A percentile compares a stretch with the other conserved stretches of the same genome.
These are phyloP conservation scores for Waltiozyma solani DNA, from an alignment of 1,139 yeast genomes.

Conservation along the genomic window DNA sequence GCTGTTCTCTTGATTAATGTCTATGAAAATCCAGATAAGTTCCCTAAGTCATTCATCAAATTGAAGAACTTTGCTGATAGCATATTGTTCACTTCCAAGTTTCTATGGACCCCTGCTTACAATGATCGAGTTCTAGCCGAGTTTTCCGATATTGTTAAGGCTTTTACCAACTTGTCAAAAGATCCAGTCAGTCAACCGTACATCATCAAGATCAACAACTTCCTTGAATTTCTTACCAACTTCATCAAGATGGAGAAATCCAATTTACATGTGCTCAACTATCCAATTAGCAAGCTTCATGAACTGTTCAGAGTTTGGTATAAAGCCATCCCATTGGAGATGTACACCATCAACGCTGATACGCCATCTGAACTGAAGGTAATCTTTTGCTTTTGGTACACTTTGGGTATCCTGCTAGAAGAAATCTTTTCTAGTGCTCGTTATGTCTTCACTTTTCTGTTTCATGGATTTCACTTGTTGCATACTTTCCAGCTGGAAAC, in stretches of 20 bases:
- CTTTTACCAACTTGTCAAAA: constrained; percentile 4
- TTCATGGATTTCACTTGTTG: constrained; percentile 11
- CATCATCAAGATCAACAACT: neutral
- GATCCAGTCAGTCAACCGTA: constrained; percentile 1
- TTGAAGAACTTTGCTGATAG: constrained; percentile 12
- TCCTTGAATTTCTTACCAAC: constrained; percentile 3
- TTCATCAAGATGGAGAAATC: constrained; percentile 8
- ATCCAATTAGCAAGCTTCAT: constrained; percentile 13
- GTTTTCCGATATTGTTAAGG: constrained; percentile 8
- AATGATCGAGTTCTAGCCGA: constrained; percentile 9
- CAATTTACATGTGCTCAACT: constrained; percentile 8
- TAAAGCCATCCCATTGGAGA: constrained; percentile 9
- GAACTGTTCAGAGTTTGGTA: constrained; percentile 10
- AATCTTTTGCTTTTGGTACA: constrained; percentile 12
- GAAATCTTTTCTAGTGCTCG: constrained; percentile 10
- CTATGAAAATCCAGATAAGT: constrained; percentile 9
- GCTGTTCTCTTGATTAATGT: constrained; percentile 9
- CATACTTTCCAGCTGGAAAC: constrained; percentile 7
- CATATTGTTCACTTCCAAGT: constrained; percentile 9
- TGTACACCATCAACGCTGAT: constrained; percentile 7
- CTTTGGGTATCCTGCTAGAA: constrained; percentile 9
- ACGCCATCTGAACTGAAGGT: constrained; percentile 8
- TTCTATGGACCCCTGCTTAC: constrained; percentile 14
- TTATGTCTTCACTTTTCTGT: constrained; percentile 14
- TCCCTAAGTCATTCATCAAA: constrained; percentile 6